Conservation (phyloP, 192 early-diverging fungal species). For the Coemansia sp. region DNA sequence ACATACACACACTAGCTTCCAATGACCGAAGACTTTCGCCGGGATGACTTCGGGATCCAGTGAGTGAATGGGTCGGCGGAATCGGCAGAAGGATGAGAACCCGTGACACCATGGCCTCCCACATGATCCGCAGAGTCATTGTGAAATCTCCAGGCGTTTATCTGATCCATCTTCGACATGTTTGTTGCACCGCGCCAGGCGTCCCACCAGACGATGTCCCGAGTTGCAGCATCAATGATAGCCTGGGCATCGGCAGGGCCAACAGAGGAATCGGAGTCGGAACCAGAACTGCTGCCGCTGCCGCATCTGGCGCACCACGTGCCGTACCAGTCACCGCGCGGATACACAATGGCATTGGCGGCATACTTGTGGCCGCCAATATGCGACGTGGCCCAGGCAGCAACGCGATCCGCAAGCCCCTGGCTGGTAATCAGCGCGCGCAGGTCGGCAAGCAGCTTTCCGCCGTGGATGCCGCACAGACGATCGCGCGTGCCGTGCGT, state of each 20-base stretch:
- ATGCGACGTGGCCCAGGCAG: conserved; percentile 52
- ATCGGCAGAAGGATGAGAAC: neutral
- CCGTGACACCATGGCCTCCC: neutral
- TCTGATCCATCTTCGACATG: conserved; percentile 52
- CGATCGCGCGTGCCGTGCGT: conserved; percentile 48
- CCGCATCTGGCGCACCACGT: conserved; percentile 46
- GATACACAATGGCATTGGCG: conserved; percentile 53
- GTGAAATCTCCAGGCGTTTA: conserved; percentile 24
- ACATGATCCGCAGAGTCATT: conserved; percentile 7
- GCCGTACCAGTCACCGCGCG: conserved; percentile 55
- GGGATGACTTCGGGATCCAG: conserved; percentile 26
- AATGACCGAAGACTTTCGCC: neutral
- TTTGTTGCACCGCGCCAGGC: conserved; percentile 51
- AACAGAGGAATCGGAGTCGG: neutral
- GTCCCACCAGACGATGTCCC: conserved; percentile 48
- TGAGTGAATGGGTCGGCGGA: conserved; percentile 13
- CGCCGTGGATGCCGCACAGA: conserved; percentile 42
- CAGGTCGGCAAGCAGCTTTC: conserved; percentile 30
- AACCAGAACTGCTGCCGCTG: neutral
- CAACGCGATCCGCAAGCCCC: conserved; percentile 21
- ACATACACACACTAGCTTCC: neutral
- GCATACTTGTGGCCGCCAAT: conserved; percentile 57
- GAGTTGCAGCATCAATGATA: conserved; percentile 30
- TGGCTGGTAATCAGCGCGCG: conserved; percentile 23
- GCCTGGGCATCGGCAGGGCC: conserved; percentile 21